Base-by-base conservation (phyloP, 306 rosid species). In the Canavalia gladiata region DNA sequence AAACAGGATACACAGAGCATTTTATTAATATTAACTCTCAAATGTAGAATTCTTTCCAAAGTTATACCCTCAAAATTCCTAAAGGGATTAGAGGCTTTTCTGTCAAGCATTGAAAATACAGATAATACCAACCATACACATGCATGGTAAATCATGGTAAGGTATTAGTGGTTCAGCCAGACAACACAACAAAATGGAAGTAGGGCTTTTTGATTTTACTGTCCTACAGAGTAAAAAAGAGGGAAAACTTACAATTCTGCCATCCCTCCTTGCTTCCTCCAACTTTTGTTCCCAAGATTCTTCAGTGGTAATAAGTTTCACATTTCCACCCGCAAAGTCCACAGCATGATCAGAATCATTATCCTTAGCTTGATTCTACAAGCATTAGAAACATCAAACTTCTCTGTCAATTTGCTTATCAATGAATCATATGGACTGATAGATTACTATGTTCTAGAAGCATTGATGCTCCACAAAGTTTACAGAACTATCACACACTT, bases 221-320 rank as follows among this genome's bases (percentile, higher is more conserved):
- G 39, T 62, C 42, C 41, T 51, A 45, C 8, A 67, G 55, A 68
- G 55, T 18, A 47, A 72, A 42, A 69, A 62, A 25, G 62, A 57
- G 37, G 6, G 43, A 34, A 75, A 82, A 84, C 98, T 89, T 90
- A 95, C 99, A 72, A 88, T 83, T 85, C 86, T 91, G 65, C 91
- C 98, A 66, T 85, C 94, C 87, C 76, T 91, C 76, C 64, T 87
- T 72, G 99, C 98, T 90, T 95, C 98, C 86, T 83, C 96, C 90
- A 95, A 7, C 88, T 90, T 90, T 83, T 87, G 90, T 29, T 93
- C 96, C 99, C 99, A 95, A 58, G 84, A 49, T 86, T 95, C 99
- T 78, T 72, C 72, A 77, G 94, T 88, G 81, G 90, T 88, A 84
- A 95, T 88, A 80, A 93, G 89, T 80, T 82, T 80, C 82, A 95